Evolutionary conservation across 1,284 basidiomycete genomes (phyloP), one percentile per base, ranked within the genome.

Genomic region (Ceratobasidium sp.): DNA sequence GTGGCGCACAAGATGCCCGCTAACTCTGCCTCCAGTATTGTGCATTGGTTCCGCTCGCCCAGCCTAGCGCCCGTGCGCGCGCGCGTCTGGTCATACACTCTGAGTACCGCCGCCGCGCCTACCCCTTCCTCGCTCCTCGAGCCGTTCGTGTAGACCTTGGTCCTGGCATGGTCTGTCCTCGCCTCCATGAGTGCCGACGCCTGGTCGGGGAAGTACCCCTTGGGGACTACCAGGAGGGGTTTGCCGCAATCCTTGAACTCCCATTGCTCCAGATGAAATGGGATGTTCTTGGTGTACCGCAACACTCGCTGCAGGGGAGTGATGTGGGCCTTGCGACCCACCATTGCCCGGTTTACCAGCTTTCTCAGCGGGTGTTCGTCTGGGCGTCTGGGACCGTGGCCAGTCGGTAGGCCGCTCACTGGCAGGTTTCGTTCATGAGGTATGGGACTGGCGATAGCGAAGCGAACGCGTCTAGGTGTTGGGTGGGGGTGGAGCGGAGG

Each of bases 371-470:
- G 60, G 60, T 62, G 60, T 1, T 62, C n/a, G n/a, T n/a, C n/a
- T n/a, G n/a, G n/a, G n/a, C 18, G 3, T 18, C 21, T 5, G 60
- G 60, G 9, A 18, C 40, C 14, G 40, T 48, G 40, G 40, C 60
- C 2, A 46, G 42, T 21, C 60, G 40, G 23, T 48, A 23, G 2
- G 40, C 60, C 12, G 60, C 60, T 8, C 42, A 40, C 7, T 46
- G 60, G 42, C 60, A 62, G 40, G 42, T 40, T n/a, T 62, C 42
- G 42, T 62, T 62, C 21, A 62, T n/a, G 11, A 62, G 44, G 60
- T 46, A 21, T 40, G 44, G 60, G 14, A 62, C 30, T 16, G 60
- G 60, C 21, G 46, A 40, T 1, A 62, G 40, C 16, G 6, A 14
- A 23, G 60, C 60, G 28, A 46, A 40, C 21, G 44, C 44, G 40